Percentiles rank a stretch among this genome's conserved stretches.
Conservation (phyloP, 768 basidiomycete species). For the Cystoderma amianthinum region DNA sequence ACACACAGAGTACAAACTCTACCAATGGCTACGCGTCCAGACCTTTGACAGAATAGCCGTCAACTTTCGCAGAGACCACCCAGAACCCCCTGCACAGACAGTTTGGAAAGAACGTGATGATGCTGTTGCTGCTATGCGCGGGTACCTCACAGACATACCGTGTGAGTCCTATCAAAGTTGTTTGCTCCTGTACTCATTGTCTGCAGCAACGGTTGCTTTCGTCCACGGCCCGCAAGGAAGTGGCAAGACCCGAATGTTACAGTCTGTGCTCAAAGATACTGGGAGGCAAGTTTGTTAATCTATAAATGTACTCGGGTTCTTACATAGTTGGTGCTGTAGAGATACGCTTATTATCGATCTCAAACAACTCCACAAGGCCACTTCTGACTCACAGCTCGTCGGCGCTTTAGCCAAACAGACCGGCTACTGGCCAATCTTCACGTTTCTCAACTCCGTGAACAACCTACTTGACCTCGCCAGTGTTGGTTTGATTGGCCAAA, state of each 20-base stretch:
- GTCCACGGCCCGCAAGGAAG: conserved; percentile 82
- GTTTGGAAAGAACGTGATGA: conserved; percentile 85
- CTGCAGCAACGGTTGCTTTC: conserved; percentile 65
- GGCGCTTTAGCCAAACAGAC: conserved; percentile 70
- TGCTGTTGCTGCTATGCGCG: conserved; percentile 58
- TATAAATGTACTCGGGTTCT: neutral
- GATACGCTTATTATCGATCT: conserved; percentile 82
- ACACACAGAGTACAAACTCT: conserved; percentile 55
- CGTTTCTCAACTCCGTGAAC: conserved; percentile 73
- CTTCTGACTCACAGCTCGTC: conserved; percentile 65
- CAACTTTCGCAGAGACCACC: conserved; percentile 12
- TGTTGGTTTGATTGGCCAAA: conserved; percentile 93
- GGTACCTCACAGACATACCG: conserved; percentile 76
- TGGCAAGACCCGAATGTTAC: conserved; percentile 63
- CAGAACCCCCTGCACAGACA: conserved; percentile 21
- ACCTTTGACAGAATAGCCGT: conserved; percentile 41
- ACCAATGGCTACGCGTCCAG: conserved; percentile 69
- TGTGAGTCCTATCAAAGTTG: conserved; percentile 30
- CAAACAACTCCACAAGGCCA: conserved; percentile 58
- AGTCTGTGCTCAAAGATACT: conserved; percentile 41
- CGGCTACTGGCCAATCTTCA: conserved; percentile 87
- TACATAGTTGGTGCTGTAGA: conserved; percentile 25
- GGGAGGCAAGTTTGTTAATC: conserved; percentile 33
- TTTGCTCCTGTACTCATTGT: neutral
- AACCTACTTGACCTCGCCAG: conserved; percentile 88